Evolutionary conservation across 1,139 yeast genomes (phyloP).

Genomic region (Zygotorulaspora mrakii): DNA sequence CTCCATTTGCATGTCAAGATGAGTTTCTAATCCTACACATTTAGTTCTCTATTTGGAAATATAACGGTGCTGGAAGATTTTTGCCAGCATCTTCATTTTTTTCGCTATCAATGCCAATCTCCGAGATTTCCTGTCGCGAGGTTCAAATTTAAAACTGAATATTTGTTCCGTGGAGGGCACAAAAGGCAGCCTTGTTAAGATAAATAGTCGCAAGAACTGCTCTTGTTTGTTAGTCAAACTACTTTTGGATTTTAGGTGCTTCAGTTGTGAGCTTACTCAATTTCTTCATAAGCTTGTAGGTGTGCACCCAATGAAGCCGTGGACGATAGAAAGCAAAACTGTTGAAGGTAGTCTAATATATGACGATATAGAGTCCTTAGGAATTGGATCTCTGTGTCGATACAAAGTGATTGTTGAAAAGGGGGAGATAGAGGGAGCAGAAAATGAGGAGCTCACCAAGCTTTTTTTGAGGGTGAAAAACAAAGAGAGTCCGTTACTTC

Average conservation of each 20-base stretch:
- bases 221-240: background rate
- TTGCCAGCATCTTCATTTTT: too few species aligned
- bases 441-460: conserved; percentile 16
- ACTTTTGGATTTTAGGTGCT: background rate
- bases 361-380: conserved; percentile 24
- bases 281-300: too few species aligned
- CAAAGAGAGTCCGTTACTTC: conserved; percentile 46
- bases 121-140: too few species aligned
- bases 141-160: too few species aligned
- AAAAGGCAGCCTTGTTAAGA: too few species aligned
- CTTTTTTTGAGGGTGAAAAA: conserved; percentile 47
- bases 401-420: conserved; percentile 27
- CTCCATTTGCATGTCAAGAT: too few species aligned
- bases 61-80: too few species aligned
- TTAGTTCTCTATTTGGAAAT: too few species aligned
- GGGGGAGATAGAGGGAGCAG: conserved; percentile 14
- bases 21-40: too few species aligned
- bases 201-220: background rate
- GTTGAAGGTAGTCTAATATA: conserved; percentile 22
- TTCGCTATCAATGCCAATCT: too few species aligned
- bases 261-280: too few species aligned
- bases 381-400: conserved; percentile 33
- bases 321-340: conserved; percentile 2
- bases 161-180: too few species aligned
- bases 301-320: conserved; percentile 10